Conservation (phyloP, 2,329 filamentous ascomycete species). For the Parastagonospora avenae region DNA sequence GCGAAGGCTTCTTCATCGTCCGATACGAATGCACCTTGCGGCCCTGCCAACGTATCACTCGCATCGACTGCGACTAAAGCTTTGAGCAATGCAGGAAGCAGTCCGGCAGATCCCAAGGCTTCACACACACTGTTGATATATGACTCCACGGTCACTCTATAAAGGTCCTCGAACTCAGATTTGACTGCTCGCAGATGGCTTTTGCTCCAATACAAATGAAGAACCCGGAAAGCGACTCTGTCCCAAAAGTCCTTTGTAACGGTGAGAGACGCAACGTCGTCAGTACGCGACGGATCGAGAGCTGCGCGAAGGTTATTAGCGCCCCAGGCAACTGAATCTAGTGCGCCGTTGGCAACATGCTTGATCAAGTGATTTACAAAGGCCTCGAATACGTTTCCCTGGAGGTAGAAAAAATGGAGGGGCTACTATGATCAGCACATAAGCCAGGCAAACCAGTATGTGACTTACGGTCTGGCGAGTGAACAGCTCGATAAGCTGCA, state of each 20-base stretch:
- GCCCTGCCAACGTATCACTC: neutral
- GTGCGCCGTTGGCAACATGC: neutral
- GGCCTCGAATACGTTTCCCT: too few species aligned
- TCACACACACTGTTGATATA: neutral
- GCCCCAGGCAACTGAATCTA: neutral
- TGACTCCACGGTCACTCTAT: neutral
- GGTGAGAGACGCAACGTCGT: too few species aligned
- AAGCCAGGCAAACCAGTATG: too few species aligned
- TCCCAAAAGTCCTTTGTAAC: too few species aligned
- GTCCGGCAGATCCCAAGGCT: neutral
- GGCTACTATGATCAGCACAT: too few species aligned
- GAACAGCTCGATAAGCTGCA: too few species aligned
- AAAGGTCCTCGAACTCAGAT: neutral
- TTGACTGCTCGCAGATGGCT: neutral
- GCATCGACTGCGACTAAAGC: neutral
- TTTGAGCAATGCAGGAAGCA: neutral
- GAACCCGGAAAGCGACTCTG: neutral
- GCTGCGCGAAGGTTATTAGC: neutral
- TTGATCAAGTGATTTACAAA: neutral
- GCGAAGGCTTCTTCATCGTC: too few species aligned
- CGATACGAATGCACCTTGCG: neutral
- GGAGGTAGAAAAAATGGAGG: too few species aligned
- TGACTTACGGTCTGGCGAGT: too few species aligned
- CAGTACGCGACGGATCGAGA: neutral
- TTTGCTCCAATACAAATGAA: neutral